Percentiles rank a stretch among this genome's conserved stretches.
phyloP scores from a whole-genome alignment of 2,329 filamentous ascomycete species.

The Colletotrichum nymphaeae region DNA sequence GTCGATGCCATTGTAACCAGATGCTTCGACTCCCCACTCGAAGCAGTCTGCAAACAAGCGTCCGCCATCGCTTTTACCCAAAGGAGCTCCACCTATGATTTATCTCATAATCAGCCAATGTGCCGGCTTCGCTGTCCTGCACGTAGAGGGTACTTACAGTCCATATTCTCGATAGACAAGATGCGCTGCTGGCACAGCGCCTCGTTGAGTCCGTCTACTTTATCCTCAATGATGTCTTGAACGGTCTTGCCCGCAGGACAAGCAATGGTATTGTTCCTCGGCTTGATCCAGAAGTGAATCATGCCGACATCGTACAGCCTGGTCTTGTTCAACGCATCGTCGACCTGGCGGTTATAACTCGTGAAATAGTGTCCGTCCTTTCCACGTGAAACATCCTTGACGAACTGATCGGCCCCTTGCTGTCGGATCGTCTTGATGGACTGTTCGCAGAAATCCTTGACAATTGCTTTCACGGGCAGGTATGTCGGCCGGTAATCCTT shows the following conservation, averaged over 20 bases:
- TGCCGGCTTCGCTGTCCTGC: background rate
- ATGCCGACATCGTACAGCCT: conserved; percentile 3
- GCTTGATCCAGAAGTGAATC: conserved; percentile 24
- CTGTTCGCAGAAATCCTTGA: conserved; percentile 7
- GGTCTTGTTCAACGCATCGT: background rate
- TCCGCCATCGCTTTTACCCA: background rate
- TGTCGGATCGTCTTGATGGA: background rate
- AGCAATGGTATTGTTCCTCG: background rate
- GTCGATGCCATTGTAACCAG: conserved; percentile 17
- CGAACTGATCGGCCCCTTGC: background rate
- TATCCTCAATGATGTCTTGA: background rate
- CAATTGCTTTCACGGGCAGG: background rate
- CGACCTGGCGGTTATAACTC: conserved; percentile 18
- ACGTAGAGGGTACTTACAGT: conserved; percentile 1
- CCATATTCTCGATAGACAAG: background rate
- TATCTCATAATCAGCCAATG: background rate
- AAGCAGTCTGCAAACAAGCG: conserved; percentile 25
- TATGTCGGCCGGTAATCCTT: conserved; percentile 8
- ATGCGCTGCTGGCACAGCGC: conserved; percentile 1
- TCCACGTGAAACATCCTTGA: background rate
- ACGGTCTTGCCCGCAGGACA: background rate
- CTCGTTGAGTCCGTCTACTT: background rate
- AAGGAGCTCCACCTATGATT: conserved; percentile 3
- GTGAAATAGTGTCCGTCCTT: conserved; percentile 20
- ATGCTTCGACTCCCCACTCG: conserved; percentile 31